Evolutionary conservation across 352 stramenopile genomes (phyloP).

Genomic region (Lagenidium sp.): DNA sequence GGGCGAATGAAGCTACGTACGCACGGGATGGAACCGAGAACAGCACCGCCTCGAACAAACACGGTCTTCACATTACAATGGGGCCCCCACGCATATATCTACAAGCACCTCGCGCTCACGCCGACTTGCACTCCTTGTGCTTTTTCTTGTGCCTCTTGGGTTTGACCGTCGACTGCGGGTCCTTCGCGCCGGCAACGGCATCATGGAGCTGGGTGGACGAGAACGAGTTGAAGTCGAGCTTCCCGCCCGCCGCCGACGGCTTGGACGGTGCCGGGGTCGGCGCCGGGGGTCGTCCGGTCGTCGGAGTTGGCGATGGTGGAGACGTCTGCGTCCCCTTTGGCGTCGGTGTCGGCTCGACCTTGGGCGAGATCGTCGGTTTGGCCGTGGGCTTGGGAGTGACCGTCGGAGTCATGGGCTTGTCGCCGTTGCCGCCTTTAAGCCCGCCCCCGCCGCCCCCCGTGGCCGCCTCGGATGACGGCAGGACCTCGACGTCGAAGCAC

Average conservation of each 20-base stretch:
- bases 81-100: too few relatives aligned
- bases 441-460: too few relatives aligned
- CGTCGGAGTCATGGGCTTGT: slow-evolving; percentile 1
- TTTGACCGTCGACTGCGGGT: not conserved
- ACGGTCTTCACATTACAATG: too few relatives aligned
- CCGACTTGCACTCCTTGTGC: too few relatives aligned
- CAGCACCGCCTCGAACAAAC: too few relatives aligned
- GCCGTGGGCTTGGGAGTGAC: not conserved
- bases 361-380: not conserved
- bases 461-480: slow-evolving; percentile 3
- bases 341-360: not conserved
- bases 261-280: slow-evolving; percentile 8
- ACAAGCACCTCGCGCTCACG: too few relatives aligned
- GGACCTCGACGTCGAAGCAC: slow-evolving; percentile 60
- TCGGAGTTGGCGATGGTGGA: slow-evolving; percentile 9
- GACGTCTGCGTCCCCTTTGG: not conserved
- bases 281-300: slow-evolving; percentile 2
- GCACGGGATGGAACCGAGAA: too few relatives aligned
- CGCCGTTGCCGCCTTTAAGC: too few relatives aligned
- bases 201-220: slow-evolving; percentile 11
- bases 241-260: not conserved
- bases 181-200: slow-evolving; percentile 7
- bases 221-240: slow-evolving; percentile 11
- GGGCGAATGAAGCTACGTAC: too few relatives aligned
- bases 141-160: too few relatives aligned